phyloP scores from a whole-genome alignment of 257 asterid genomes.

The Oldenlandia corymbosa region DNA sequence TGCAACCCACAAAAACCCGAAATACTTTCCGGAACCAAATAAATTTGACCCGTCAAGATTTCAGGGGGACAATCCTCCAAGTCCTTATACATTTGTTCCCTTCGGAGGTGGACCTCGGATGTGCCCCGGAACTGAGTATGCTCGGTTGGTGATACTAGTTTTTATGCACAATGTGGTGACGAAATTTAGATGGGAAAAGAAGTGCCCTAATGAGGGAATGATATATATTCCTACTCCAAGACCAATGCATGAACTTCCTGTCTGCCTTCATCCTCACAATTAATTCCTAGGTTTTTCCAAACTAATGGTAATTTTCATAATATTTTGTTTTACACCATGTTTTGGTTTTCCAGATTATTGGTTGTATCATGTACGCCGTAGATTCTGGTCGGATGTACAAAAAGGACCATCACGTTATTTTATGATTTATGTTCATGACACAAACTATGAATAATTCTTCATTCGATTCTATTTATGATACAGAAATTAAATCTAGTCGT shows the following conservation, averaged over 20 bases:
- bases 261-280: neutral
- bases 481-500: no score
- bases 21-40: neutral
- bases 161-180: neutral
- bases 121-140: neutral
- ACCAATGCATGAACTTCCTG: neutral
- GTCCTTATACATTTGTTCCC: neutral
- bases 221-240: neutral
- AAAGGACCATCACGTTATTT: no score
- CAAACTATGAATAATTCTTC: no score
- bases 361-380: no score
- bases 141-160: neutral
- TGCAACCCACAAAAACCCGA: neutral
- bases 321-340: no score
- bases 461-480: no score
- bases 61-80: neutral
- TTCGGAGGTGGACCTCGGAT: neutral
- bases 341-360: no score
- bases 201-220: neutral
- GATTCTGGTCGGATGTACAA: no score
- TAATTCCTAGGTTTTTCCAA: no score
- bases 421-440: no score
- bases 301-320: no score
- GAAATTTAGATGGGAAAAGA: neutral
- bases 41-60: constrained; percentile 1